Evolutionary conservation across 1,284 basidiomycete species (phyloP).

Genomic region (Somion occarium): DNA sequence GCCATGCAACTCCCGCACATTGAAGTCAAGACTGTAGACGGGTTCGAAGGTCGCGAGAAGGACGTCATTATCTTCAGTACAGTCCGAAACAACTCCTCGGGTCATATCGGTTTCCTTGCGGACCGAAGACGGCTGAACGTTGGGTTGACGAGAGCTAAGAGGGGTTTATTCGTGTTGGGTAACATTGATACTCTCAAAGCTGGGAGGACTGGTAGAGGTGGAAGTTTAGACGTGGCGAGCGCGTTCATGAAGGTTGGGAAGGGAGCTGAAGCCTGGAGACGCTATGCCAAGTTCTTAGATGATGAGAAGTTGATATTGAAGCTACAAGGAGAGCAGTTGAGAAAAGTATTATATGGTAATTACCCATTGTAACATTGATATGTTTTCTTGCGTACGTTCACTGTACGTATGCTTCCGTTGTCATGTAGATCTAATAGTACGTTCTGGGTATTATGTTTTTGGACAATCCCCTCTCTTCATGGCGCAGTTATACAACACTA

Average conservation of each 20-base stretch:
- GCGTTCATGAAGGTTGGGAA: conserved; percentile 13
- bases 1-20: conserved; percentile 60
- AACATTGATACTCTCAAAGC: conserved; percentile 64
- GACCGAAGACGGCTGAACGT: conserved; percentile 86
- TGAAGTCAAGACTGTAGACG: conserved; percentile 88
- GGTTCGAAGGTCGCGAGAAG: conserved; percentile 93
- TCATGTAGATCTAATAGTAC: background rate
- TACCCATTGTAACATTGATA: background rate
- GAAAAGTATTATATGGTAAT: conserved; percentile 43
- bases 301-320: conserved; percentile 47
- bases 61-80: conserved; percentile 89
- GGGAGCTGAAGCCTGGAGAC: conserved; percentile 52
- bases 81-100: conserved; percentile 72
- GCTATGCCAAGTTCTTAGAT: conserved; percentile 52
- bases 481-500: too few species aligned
- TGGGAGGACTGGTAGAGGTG: conserved; percentile 32
- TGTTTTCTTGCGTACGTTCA: background rate
- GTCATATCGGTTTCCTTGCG: conserved; percentile 86
- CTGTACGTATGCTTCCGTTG: background rate
- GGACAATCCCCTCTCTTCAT: too few species aligned
- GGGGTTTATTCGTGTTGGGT: conserved; percentile 80
- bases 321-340: conserved; percentile 40
- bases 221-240: conserved; percentile 11
- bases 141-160: conserved; percentile 80
- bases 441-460: too few species aligned